Percentiles rank a stretch among this genome's conserved stretches.
Evolutionary conservation across 2,329 filamentous ascomycete species (phyloP).

Genomic region (Juglanconis juglandina): DNA sequence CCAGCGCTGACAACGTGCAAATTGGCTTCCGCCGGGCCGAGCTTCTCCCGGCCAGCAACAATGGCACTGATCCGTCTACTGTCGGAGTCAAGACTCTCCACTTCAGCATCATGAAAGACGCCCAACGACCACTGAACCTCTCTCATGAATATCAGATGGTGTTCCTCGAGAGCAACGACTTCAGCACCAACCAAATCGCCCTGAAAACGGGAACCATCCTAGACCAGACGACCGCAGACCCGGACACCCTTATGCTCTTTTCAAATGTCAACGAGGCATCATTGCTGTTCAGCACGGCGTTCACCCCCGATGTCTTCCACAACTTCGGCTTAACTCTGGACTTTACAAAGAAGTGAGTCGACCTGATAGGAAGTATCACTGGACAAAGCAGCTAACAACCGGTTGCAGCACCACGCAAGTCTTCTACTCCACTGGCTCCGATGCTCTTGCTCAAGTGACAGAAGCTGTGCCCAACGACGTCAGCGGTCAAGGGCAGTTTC

Average conservation of each 20-base stretch:
- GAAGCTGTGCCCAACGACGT: constrained; percentile 46
- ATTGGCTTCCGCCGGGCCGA: constrained; percentile 59
- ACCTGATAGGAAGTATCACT: background rate
- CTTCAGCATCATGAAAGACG: constrained; percentile 55
- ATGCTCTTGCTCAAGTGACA: constrained; percentile 45
- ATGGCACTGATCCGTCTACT: constrained; percentile 48
- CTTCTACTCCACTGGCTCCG: constrained; percentile 50
- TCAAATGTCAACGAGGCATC: constrained; percentile 44
- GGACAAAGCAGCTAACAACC: background rate
- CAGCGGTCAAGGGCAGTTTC: constrained; percentile 57
- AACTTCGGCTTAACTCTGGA: constrained; percentile 60
- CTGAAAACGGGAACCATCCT: constrained; percentile 55
- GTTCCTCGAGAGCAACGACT: constrained; percentile 46
- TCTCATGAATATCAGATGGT: constrained; percentile 60
- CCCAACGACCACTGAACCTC: constrained; percentile 49
- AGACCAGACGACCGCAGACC: constrained; percentile 31
- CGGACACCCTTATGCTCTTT: constrained; percentile 43
- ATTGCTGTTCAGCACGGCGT: constrained; percentile 48
- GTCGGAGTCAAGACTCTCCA: constrained; percentile 59
- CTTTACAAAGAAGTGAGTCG: constrained; percentile 50
- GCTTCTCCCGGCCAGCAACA: constrained; percentile 49
- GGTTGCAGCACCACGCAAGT: constrained; percentile 50
- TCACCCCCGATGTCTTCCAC: constrained; percentile 51
- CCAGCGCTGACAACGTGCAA: constrained; percentile 46
- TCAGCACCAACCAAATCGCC: constrained; percentile 48